Evolutionary conservation across 768 basidiomycete genomes (phyloP).

Genomic region (Kwoniella shandongensis): DNA sequence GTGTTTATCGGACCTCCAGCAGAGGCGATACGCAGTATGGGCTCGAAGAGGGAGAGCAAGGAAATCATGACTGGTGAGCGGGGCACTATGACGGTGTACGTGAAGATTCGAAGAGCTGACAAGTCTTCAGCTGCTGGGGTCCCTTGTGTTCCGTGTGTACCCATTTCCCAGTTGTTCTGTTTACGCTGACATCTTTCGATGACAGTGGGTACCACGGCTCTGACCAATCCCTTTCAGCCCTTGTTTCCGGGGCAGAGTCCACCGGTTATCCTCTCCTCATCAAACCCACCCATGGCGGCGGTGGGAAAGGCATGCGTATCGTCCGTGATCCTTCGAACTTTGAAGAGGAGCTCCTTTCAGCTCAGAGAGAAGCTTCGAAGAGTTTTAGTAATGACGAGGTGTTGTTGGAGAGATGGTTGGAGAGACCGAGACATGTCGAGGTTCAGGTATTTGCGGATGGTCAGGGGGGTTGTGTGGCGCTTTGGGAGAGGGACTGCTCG

Average conservation of each 20-base stretch:
- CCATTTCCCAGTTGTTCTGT: background rate
- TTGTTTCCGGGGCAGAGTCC: slow-evolving; percentile 67
- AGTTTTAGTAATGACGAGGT: slow-evolving; percentile 84
- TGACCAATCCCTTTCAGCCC: slow-evolving; percentile 71
- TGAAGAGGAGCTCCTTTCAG: slow-evolving; percentile 75
- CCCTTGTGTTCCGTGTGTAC: slow-evolving; percentile 71
- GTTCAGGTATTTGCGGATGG: slow-evolving; percentile 91
- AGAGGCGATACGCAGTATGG: slow-evolving; percentile 87
- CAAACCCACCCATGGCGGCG: slow-evolving; percentile 94
- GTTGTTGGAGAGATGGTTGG: slow-evolving; percentile 83
- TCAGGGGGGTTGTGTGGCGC: slow-evolving; percentile 74
- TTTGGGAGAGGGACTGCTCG: slow-evolving; percentile 95
- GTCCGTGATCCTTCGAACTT: slow-evolving; percentile 71
- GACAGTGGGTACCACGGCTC: slow-evolving; percentile 75
- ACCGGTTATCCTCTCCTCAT: slow-evolving; percentile 91
- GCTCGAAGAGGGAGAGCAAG: slow-evolving; percentile 96
- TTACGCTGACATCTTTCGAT: background rate
- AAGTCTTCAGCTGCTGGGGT: slow-evolving; percentile 69
- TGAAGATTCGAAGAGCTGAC: slow-evolving; percentile 8
- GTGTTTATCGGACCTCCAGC: slow-evolving; percentile 89
- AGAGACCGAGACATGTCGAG: slow-evolving; percentile 84
- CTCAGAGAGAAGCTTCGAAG: slow-evolving; percentile 83
- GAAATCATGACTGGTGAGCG: slow-evolving; percentile 80
- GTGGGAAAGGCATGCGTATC: slow-evolving; percentile 92
- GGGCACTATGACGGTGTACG: background rate